A percentile compares a stretch with the other conserved stretches of the same genome.
Evolutionary conservation across 2,329 filamentous ascomycete genomes (phyloP).

Genomic region (Cercospora citrullina): DNA sequence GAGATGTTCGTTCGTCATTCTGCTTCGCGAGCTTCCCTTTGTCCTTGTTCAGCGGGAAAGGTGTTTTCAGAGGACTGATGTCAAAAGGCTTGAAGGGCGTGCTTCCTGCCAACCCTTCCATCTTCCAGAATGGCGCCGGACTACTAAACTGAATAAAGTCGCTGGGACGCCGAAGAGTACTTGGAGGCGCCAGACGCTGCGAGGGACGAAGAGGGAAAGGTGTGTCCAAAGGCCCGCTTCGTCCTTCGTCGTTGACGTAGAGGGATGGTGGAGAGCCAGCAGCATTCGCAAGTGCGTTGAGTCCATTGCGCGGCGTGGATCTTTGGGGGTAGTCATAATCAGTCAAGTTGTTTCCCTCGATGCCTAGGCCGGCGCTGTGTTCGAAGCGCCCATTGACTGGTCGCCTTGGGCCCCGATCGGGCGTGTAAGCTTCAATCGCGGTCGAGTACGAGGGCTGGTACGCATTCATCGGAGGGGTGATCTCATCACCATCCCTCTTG

Average conservation of each 20-base stretch:
- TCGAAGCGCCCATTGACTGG: conserved; percentile 28
- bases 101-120: conserved; percentile 73
- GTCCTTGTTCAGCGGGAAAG: conserved; percentile 38
- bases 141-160: conserved; percentile 85
- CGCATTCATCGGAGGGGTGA: conserved; percentile 48
- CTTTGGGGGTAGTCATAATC: conserved; percentile 36
- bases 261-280: conserved; percentile 42
- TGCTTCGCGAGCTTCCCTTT: conserved; percentile 28
- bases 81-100: conserved; percentile 56
- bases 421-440: conserved; percentile 55
- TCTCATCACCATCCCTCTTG: conserved; percentile 40
- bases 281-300: conserved; percentile 41
- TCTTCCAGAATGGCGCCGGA: conserved; percentile 87
- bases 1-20: conserved; percentile 27
- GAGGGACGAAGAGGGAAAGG: conserved; percentile 41
- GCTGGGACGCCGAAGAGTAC: conserved; percentile 76
- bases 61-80: conserved; percentile 42
- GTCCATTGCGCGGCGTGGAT: conserved; percentile 38
- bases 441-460: conserved; percentile 47
- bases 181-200: conserved; percentile 74
- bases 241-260: conserved; percentile 41
- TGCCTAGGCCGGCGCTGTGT: conserved; percentile 34
- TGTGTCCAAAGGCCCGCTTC: conserved; percentile 39
- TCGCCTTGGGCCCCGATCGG: conserved; percentile 54
- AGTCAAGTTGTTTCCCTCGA: conserved; percentile 32